Percentiles rank a stretch among this genome's conserved stretches.
Conservation (phyloP, 257 asterid genomes). For the Nicotiana obtusifolia region DNA sequence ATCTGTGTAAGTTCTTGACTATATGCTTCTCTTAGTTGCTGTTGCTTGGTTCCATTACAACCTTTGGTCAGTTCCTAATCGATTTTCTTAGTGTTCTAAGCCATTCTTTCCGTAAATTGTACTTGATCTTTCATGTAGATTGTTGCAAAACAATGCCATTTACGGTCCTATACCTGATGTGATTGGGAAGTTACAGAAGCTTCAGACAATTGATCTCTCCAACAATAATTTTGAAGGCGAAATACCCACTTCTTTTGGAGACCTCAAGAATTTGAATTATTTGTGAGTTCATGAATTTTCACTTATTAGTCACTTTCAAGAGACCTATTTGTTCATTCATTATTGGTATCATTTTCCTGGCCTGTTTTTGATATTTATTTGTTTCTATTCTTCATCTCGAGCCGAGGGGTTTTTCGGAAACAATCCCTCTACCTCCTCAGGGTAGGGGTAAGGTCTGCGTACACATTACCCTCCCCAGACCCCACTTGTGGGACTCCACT, state of each 20-base stretch:
- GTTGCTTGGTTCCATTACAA: neutral
- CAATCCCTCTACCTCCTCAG: too few species aligned
- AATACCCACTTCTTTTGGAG: slow-evolving; percentile 67
- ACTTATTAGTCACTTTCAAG: neutral
- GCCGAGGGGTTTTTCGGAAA: too few species aligned
- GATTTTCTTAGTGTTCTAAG: neutral
- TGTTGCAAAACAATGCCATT: slow-evolving; percentile 87
- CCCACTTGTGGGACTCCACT: too few species aligned
- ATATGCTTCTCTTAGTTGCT: neutral
- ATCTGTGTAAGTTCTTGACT: slow-evolving; percentile 59
- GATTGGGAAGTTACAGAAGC: slow-evolving; percentile 70
- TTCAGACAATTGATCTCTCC: slow-evolving; percentile 84
- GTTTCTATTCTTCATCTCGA: too few species aligned
- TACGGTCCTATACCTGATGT: slow-evolving; percentile 68
- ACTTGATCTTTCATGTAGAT: slow-evolving; percentile 34
- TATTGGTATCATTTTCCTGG: too few species aligned
- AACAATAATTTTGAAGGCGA: slow-evolving; percentile 64
- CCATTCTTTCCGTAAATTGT: neutral
- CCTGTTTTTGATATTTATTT: too few species aligned
- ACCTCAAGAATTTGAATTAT: slow-evolving; percentile 64
- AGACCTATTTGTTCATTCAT: neutral
- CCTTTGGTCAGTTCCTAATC: neutral
- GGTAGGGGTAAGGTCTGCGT: too few species aligned
- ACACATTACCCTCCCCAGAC: too few species aligned
- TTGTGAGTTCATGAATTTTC: slow-evolving; percentile 52